Evolutionary conservation across 768 basidiomycete genomes (phyloP).

Genomic region (Lactarius hengduanensis): DNA sequence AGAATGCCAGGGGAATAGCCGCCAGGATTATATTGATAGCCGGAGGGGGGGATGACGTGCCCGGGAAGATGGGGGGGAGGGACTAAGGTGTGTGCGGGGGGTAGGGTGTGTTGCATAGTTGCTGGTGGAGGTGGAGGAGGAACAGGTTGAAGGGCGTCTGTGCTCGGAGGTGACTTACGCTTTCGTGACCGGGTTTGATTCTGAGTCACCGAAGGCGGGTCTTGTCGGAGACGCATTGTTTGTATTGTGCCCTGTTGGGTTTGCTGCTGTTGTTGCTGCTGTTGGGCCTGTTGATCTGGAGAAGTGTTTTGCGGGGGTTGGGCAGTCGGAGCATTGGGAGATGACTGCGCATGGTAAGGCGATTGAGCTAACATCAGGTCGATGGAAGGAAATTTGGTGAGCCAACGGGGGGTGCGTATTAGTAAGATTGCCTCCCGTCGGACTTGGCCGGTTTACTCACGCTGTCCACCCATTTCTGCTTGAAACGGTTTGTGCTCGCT

Average conservation of each 20-base stretch:
- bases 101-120: constrained; percentile 34
- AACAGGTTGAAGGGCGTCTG: constrained; percentile 34
- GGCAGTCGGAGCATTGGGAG: constrained; percentile 24
- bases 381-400: constrained; percentile 32
- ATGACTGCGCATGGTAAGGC: constrained; percentile 33
- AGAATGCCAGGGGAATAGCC: constrained; percentile 23
- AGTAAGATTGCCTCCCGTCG: constrained; percentile 35
- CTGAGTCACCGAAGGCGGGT: constrained; percentile 40
- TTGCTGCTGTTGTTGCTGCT: constrained; percentile 27
- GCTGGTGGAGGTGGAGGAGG: constrained; percentile 44
- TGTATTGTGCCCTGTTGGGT: constrained; percentile 31
- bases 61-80: constrained; percentile 29
- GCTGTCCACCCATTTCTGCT: constrained; percentile 11
- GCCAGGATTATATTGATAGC: constrained; percentile 37
- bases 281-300: constrained; percentile 13
- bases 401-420: constrained; percentile 33
- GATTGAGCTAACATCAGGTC: constrained; percentile 36
- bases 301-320: constrained; percentile 18
- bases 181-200: constrained; percentile 55
- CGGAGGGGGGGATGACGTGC: constrained; percentile 33
- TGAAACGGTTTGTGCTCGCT: constrained; percentile 2
- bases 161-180: constrained; percentile 62
- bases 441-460: constrained; percentile 30
- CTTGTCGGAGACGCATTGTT: constrained; percentile 64
- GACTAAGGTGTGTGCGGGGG: constrained; percentile 32